Percentiles rank a stretch among this genome's conserved stretches.
Conservation (phyloP, 306 rosid genomes). For the Sicyos baderoa region DNA sequence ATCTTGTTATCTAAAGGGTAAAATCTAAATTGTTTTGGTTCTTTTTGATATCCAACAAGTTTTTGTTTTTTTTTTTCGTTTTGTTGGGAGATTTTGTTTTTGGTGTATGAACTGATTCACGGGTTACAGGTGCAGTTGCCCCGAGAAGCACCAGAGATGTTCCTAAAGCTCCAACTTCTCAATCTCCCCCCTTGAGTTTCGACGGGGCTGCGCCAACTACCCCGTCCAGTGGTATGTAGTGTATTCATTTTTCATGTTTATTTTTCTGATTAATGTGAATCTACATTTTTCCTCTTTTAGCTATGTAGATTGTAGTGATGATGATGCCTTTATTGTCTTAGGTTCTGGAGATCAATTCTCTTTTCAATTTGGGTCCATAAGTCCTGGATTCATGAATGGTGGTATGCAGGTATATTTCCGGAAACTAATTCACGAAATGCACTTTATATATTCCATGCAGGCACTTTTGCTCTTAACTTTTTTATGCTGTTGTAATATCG, state of each 20-base stretch:
- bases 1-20: neutral
- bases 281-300: neutral
- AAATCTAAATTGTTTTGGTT: neutral
- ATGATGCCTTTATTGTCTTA: slow-evolving; percentile 23
- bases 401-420: slow-evolving; percentile 55
- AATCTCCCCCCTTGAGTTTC: slow-evolving; percentile 42
- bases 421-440: slow-evolving; percentile 11
- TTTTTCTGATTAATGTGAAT: neutral
- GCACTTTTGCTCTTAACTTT: neutral
- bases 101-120: slow-evolving; percentile 24
- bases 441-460: neutral
- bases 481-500: neutral
- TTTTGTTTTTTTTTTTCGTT: neutral
- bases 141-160: slow-evolving; percentile 50
- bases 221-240: slow-evolving; percentile 51
- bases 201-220: slow-evolving; percentile 34
- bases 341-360: slow-evolving; percentile 58
- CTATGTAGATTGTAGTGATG: neutral
- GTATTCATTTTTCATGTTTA: slow-evolving; percentile 11
- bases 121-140: slow-evolving; percentile 38
- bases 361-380: slow-evolving; percentile 82
- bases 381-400: slow-evolving; percentile 62
- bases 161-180: slow-evolving; percentile 66
- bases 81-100: neutral
- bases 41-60: slow-evolving; percentile 3